phyloP scores from a whole-genome alignment of 2,329 filamentous ascomycete species.

The Colletotrichum scovillei region DNA sequence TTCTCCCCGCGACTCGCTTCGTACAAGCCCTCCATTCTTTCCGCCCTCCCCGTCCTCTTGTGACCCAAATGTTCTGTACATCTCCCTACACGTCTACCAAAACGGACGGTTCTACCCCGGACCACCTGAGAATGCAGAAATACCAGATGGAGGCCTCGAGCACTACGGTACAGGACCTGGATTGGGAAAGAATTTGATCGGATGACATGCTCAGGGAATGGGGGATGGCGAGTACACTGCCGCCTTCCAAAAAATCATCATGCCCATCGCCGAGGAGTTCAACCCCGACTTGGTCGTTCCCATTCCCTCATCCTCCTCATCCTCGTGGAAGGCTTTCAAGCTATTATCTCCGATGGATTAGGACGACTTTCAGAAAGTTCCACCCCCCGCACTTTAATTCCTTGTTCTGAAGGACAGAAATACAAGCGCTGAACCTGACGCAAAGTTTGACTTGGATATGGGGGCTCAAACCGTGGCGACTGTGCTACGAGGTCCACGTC shows the following conservation, averaged over 20 bases:
- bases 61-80: constrained; percentile 94
- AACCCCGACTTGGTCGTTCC: constrained; percentile 87
- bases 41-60: no score
- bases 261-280: constrained; percentile 96
- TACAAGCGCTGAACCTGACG: no score
- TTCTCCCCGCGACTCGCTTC: constrained; percentile 49
- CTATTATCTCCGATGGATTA: no score
- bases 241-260: constrained; percentile 94
- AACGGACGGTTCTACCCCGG: constrained; percentile 87
- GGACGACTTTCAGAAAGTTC: no score
- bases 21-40: constrained; percentile 47
- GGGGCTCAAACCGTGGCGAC: no score
- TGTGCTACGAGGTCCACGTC: no score
- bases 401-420: no score
- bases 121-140: constrained; percentile 65
- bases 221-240: constrained; percentile 97
- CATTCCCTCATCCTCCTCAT: no score
- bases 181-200: constrained; percentile 72
- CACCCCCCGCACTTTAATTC: no score
- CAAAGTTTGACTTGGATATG: no score
- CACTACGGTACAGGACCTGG: constrained; percentile 67
- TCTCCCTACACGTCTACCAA: constrained; percentile 93
- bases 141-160: constrained; percentile 70
- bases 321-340: no score
- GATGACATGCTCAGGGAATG: constrained; percentile 81